Evolutionary conservation across 352 stramenopile genomes (phyloP).

Genomic region (Nothophytophthora sp.): DNA sequence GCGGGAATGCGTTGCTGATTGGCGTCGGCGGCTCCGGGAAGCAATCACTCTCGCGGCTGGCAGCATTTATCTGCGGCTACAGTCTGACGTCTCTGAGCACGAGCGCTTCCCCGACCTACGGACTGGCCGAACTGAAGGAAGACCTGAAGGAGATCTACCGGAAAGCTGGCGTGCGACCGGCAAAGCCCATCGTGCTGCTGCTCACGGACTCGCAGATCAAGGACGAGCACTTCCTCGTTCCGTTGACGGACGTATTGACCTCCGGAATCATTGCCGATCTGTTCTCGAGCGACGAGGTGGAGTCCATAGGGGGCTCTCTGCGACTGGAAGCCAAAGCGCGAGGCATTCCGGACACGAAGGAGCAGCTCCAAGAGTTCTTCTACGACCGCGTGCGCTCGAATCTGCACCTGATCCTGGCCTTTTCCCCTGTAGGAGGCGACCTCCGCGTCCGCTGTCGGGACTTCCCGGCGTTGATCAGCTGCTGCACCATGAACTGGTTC

Average conservation of each 20-base stretch:
- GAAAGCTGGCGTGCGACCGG: slow-evolving; percentile 84
- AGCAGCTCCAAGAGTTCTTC: slow-evolving; percentile 92
- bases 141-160: slow-evolving; percentile 91
- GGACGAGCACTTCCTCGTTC: slow-evolving; percentile 87
- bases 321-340: slow-evolving; percentile 81
- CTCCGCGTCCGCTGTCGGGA: slow-evolving; percentile 76
- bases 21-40: slow-evolving; percentile 88
- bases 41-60: slow-evolving; percentile 89
- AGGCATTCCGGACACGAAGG: slow-evolving; percentile 88
- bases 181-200: slow-evolving; percentile 85
- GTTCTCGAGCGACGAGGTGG: slow-evolving; percentile 88
- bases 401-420: slow-evolving; percentile 86
- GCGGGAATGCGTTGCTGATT: slow-evolving; percentile 86
- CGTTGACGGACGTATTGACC: slow-evolving; percentile 85
- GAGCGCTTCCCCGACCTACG: slow-evolving; percentile 59
- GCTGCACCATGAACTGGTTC: slow-evolving; percentile 90
- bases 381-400: slow-evolving; percentile 87
- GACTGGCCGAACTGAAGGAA: slow-evolving; percentile 81
- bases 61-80: slow-evolving; percentile 88
- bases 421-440: slow-evolving; percentile 77
- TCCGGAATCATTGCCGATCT: slow-evolving; percentile 80
- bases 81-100: slow-evolving; percentile 65
- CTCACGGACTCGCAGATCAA: slow-evolving; percentile 89
- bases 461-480: slow-evolving; percentile 80
- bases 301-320: slow-evolving; percentile 79